phyloP scores from a whole-genome alignment of 192 early-diverging fungal species.

The Piromyces finnis region DNA sequence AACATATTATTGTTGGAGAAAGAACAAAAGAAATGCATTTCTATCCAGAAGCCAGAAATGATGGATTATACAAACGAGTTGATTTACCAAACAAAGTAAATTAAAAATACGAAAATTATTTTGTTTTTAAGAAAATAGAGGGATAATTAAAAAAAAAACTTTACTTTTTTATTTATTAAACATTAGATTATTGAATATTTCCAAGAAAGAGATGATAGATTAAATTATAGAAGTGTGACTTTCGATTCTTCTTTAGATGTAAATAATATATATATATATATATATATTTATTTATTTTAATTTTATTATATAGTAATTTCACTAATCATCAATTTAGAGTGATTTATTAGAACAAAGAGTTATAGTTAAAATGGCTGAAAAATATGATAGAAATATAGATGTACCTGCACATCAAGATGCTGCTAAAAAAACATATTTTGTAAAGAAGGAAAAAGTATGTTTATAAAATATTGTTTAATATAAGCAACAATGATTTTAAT shows the following conservation, averaged over 20 bases:
- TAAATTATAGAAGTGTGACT: conserved; percentile 28
- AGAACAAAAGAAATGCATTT: conserved; percentile 35
- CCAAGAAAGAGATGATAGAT: conserved; percentile 26
- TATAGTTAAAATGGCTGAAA: conserved; percentile 38
- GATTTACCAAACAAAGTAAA: conserved; percentile 19
- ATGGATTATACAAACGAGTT: conserved; percentile 26
- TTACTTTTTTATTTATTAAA: too few relatives aligned
- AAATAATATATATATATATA: not conserved
- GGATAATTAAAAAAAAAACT: too few relatives aligned
- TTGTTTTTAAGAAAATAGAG: too few relatives aligned
- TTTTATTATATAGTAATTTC: too few relatives aligned
- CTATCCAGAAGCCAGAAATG: conserved; percentile 23
- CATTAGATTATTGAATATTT: conserved; percentile 17
- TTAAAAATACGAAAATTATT: too few relatives aligned
- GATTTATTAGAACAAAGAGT: conserved; percentile 3
- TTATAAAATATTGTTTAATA: too few relatives aligned
- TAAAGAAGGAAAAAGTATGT: conserved; percentile 23
- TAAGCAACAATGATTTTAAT: too few relatives aligned
- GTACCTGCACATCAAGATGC: conserved; percentile 13
- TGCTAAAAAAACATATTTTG: conserved; percentile 31
- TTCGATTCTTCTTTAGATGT: conserved; percentile 13
- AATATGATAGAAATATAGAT: conserved; percentile 21
- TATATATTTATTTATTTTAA: too few relatives aligned
- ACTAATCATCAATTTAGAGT: not conserved
- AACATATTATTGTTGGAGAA: conserved; percentile 26